These are phyloP conservation scores for Dichomitus squalens DNA, from an alignment of 1,284 basidiomycete species.

Conservation along the genomic window DNA sequence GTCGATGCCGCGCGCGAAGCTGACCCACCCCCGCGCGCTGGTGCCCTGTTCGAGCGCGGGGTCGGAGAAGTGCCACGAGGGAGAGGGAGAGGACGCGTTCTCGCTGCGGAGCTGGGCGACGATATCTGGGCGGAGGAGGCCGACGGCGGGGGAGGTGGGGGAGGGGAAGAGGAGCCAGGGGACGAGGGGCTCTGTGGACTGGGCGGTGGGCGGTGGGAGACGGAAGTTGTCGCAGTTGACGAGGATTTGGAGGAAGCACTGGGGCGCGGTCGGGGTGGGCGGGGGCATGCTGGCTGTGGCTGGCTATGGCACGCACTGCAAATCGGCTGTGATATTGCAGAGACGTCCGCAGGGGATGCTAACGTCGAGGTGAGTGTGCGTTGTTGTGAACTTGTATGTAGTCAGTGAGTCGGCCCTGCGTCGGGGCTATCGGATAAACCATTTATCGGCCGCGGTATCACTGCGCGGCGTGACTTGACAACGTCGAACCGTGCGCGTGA, in stretches of 20 bases:
- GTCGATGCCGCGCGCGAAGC: slow-evolving; percentile 54
- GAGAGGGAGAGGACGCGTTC: slow-evolving; percentile 38
- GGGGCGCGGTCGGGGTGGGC: slow-evolving; percentile 18
- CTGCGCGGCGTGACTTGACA: no score
- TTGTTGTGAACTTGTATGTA: no score
- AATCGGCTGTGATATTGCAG: no score
- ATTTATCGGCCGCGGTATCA: no score
- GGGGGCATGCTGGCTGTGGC: no score
- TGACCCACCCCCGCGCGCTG: slow-evolving; percentile 36
- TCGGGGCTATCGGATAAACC: no score
- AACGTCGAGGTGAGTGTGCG: no score
- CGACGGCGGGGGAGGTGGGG: slow-evolving; percentile 54
- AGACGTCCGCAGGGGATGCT: no score
- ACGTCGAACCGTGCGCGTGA: no score
- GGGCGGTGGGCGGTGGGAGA: not conserved
- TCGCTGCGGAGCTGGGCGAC: slow-evolving; percentile 55
- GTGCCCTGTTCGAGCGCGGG: not conserved
- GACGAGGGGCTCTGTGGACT: slow-evolving; percentile 43
- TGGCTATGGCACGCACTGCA: no score
- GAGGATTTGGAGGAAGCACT: slow-evolving; percentile 59
- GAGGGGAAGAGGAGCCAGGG: slow-evolving; percentile 54
- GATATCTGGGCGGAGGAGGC: slow-evolving; percentile 62
- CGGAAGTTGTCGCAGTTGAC: slow-evolving; percentile 66
- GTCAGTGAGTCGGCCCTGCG: no score
- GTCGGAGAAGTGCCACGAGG: slow-evolving; percentile 29